Evolutionary conservation across 495 filamentous ascomycete species (phyloP).

Genomic region (Penicillium canescens): DNA sequence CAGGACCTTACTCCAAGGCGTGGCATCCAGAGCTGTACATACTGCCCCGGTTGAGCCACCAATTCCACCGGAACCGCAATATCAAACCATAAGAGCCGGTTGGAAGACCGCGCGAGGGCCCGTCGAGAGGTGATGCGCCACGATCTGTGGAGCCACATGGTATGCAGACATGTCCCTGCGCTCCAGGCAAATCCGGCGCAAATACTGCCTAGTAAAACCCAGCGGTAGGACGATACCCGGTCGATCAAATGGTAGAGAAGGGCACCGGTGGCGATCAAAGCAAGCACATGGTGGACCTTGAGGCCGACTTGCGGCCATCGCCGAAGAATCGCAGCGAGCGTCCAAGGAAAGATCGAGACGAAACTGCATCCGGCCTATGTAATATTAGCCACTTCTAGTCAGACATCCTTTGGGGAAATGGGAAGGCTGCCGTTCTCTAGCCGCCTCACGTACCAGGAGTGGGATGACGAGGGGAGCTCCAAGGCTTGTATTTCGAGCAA

Average conservation of each 20-base stretch:
- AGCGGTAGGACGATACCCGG: not conserved
- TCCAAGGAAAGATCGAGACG: slow-evolving; percentile 4
- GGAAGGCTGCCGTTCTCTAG: not conserved
- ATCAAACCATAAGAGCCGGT: slow-evolving; percentile 2
- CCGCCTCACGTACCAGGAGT: not conserved
- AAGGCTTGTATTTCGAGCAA: not conserved
- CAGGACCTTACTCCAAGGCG: slow-evolving; percentile 1
- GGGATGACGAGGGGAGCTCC: slow-evolving; percentile 2
- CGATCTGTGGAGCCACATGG: slow-evolving; percentile 4
- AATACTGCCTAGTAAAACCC: slow-evolving; percentile 7
- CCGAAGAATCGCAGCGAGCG: slow-evolving; percentile 6
- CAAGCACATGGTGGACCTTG: slow-evolving; percentile 5
- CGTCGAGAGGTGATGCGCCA: not conserved
- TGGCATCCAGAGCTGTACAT: slow-evolving; percentile 11
- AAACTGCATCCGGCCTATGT: slow-evolving; percentile 3
- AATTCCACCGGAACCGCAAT: not conserved
- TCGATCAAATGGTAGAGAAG: slow-evolving; percentile 4
- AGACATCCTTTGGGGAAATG: not conserved
- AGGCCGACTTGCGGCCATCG: not conserved
- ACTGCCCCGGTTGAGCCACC: slow-evolving; percentile 3
- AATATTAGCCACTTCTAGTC: not conserved
- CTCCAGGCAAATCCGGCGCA: not conserved
- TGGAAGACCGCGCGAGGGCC: not conserved
- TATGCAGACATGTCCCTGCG: not conserved
- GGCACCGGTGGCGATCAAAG: not conserved